Evolutionary conservation across 805 yeast genomes (phyloP).

Genomic region (Clavispora phyllophila): DNA sequence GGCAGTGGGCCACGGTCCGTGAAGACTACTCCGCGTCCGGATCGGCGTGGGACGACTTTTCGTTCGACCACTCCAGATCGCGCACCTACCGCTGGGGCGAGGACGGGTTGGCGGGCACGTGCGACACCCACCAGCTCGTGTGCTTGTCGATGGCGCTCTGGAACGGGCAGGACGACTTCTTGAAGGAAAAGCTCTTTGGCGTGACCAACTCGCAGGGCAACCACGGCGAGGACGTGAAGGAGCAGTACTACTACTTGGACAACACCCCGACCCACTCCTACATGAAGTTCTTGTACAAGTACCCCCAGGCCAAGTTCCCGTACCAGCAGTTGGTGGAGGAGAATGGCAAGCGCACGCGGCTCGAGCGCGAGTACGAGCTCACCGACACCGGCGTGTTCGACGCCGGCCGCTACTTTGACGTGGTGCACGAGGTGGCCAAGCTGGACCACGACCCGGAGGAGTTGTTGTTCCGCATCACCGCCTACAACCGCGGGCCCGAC

Average conservation of each 20-base stretch:
- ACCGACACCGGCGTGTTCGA: constrained; percentile 75
- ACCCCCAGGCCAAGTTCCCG: constrained; percentile 84
- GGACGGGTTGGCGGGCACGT: constrained; percentile 87
- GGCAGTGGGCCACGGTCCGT: constrained; percentile 71
- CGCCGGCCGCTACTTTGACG: constrained; percentile 76
- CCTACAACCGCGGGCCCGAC: constrained; percentile 75
- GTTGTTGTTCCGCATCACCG: constrained; percentile 76
- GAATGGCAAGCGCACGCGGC: constrained; percentile 59
- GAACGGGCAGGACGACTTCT: constrained; percentile 82
- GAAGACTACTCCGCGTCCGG: constrained; percentile 86
- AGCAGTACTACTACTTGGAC: constrained; percentile 77
- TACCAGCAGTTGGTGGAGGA: constrained; percentile 68
- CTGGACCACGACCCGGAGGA: constrained; percentile 77
- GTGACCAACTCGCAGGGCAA: constrained; percentile 90
- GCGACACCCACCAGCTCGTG: constrained; percentile 74
- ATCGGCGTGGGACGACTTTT: constrained; percentile 86
- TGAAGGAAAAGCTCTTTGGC: constrained; percentile 85
- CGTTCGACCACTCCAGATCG: constrained; percentile 77
- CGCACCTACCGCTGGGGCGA: constrained; percentile 93
- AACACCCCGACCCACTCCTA: constrained; percentile 91
- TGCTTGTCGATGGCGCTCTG: constrained; percentile 82
- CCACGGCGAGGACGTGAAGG: constrained; percentile 95
- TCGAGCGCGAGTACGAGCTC: constrained; percentile 74
- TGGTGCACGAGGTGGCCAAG: constrained; percentile 86
- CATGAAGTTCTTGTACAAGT: constrained; percentile 86